These are phyloP conservation scores for Hanseniaspora taiwanica DNA, from an alignment of 805 yeast genomes.

Conservation along the genomic window DNA sequence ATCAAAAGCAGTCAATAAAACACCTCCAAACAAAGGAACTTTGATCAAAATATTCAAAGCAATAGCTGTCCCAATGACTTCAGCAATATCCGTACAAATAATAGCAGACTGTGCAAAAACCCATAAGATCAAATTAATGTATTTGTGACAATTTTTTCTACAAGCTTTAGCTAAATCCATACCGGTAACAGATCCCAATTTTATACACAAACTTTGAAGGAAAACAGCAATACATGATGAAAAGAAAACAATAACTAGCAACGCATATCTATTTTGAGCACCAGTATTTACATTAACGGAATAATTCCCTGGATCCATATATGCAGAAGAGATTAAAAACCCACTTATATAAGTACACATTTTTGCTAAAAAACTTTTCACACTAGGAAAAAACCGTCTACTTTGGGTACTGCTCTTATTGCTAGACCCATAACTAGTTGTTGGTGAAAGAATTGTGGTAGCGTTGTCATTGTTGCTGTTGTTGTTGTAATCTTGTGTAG, in stretches of 20 bases:
- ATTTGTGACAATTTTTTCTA: slow-evolving; percentile 56
- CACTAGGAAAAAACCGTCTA: no score
- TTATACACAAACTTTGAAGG: slow-evolving; percentile 57
- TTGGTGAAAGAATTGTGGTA: no score
- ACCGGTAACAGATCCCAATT: slow-evolving; percentile 70
- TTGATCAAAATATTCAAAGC: slow-evolving; percentile 63
- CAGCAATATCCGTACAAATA: slow-evolving; percentile 87
- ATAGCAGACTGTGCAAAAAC: slow-evolving; percentile 79
- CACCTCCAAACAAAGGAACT: slow-evolving; percentile 69
- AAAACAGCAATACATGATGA: slow-evolving; percentile 64
- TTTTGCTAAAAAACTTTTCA: background rate
- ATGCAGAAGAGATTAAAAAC: slow-evolving; percentile 45
- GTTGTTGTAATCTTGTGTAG: no score
- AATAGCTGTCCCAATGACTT: slow-evolving; percentile 88
- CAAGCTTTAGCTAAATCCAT: slow-evolving; percentile 70
- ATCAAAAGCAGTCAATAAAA: slow-evolving; percentile 64
- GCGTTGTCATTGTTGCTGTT: no score
- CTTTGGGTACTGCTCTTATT: no score
- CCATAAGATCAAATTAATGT: slow-evolving; percentile 41
- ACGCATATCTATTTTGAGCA: slow-evolving; percentile 54
- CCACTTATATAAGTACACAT: background rate
- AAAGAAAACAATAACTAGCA: slow-evolving; percentile 49
- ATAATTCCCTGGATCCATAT: slow-evolving; percentile 79
- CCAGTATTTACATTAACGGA: slow-evolving; percentile 75
- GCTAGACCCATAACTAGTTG: no score